phyloP scores from a whole-genome alignment of 1,139 yeast genomes.

The Yamadazyma sp. region DNA sequence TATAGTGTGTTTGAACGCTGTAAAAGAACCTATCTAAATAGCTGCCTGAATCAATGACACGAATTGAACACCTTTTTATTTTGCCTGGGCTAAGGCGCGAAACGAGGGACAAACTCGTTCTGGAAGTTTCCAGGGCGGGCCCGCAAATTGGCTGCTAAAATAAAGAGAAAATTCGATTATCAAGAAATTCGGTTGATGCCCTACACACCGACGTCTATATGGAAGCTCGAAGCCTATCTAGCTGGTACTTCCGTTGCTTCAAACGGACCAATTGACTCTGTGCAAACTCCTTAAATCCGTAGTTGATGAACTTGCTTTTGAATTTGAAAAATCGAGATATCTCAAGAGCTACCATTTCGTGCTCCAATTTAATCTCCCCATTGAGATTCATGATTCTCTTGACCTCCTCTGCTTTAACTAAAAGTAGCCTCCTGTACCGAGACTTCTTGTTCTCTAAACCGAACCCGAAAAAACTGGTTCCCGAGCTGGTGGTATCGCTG shows the following conservation, averaged over 20 bases:
- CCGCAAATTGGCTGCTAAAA: conserved; percentile 6
- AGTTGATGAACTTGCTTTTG: conserved; percentile 41
- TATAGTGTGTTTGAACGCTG: not conserved
- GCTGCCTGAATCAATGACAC: not conserved
- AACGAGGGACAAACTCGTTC: conserved; percentile 5
- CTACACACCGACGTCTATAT: too few species aligned
- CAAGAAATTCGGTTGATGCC: too few species aligned
- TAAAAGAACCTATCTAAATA: not conserved
- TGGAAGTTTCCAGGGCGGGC: conserved; percentile 10
- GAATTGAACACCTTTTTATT: not conserved
- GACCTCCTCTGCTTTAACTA: conserved; percentile 34
- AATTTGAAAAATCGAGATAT: conserved; percentile 57
- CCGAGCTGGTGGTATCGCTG: not conserved
- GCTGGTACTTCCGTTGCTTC: conserved; percentile 8
- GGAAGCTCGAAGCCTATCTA: conserved; percentile 1
- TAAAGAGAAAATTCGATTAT: too few species aligned
- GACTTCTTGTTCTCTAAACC: conserved; percentile 37
- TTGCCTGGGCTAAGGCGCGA: too few species aligned
- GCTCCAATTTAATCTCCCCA: conserved; percentile 43
- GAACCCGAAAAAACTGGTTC: conserved; percentile 29
- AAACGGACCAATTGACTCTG: conserved; percentile 8
- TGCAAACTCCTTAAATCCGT: conserved; percentile 34
- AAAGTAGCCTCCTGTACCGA: conserved; percentile 32
- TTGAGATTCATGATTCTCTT: conserved; percentile 34
- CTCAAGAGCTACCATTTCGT: conserved; percentile 64